phyloP scores from a whole-genome alignment of 352 stramenopile species.

The Phytopythium vexans region DNA sequence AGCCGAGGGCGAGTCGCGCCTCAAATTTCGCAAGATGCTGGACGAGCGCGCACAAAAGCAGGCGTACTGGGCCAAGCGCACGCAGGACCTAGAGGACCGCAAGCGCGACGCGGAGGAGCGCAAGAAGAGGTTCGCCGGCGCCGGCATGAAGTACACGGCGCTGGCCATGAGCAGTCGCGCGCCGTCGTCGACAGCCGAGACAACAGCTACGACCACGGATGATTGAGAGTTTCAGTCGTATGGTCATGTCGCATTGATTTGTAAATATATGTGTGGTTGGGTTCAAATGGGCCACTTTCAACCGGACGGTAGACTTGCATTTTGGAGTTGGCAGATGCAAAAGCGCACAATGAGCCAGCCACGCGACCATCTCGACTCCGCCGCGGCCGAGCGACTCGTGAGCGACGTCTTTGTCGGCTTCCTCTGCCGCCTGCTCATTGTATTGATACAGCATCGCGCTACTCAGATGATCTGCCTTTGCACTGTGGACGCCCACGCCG shows the following conservation, averaged over 20 bases:
- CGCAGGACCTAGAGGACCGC: constrained; percentile 69
- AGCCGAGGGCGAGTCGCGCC: constrained; percentile 27
- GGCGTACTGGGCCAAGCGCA: constrained; percentile 73
- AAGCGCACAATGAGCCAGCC: too few relatives aligned
- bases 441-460: background rate
- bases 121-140: constrained; percentile 71
- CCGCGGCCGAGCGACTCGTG: constrained; percentile 42
- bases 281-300: too few relatives aligned
- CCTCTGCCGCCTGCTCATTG: constrained; percentile 1
- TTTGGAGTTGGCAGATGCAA: too few relatives aligned
- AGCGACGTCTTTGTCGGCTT: background rate
- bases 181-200: constrained; percentile 2
- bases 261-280: too few relatives aligned
- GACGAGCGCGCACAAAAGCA: constrained; percentile 78
- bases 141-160: constrained; percentile 82
- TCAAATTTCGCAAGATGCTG: constrained; percentile 67
- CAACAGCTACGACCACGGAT: background rate
- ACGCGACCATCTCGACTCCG: too few relatives aligned
- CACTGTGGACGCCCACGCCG: constrained; percentile 18
- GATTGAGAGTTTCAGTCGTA: too few relatives aligned
- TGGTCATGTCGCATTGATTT: too few relatives aligned
- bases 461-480: constrained; percentile 49
- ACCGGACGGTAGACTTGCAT: too few relatives aligned
- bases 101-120: constrained; percentile 73
- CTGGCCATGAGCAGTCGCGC: constrained; percentile 70